Percentiles rank a stretch among this genome's conserved stretches.
Conservation (phyloP, 1,284 basidiomycete genomes). For the Cronartium quercuum region DNA sequence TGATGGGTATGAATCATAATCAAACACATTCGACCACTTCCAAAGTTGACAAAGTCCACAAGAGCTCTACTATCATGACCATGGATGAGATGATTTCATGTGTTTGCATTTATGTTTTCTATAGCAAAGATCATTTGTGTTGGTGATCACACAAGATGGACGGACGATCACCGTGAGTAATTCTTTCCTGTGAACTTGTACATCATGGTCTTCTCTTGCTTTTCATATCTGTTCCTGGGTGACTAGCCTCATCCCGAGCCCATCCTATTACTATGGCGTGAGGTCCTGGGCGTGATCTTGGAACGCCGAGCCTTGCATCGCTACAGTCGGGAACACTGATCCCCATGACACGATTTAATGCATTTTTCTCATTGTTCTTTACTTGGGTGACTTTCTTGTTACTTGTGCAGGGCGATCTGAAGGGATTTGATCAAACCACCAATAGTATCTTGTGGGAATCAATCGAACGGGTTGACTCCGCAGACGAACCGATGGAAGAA, state of each 20-base stretch:
- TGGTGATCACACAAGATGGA: conserved; percentile 84
- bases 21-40: background rate
- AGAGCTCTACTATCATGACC: conserved; percentile 58
- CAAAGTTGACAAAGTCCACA: background rate
- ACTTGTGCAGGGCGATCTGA: conserved; percentile 65
- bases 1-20: conserved; percentile 75
- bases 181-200: background rate
- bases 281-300: no score
- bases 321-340: background rate
- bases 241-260: background rate
- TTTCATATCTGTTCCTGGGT: background rate
- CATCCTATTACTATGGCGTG: background rate
- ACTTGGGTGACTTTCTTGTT: background rate
- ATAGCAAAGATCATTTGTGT: conserved; percentile 52
- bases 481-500: conserved; percentile 87
- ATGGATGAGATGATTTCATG: conserved; percentile 61
- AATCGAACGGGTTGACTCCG: conserved; percentile 80
- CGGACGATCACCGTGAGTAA: conserved; percentile 59
- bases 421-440: conserved; percentile 84
- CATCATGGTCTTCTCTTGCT: background rate
- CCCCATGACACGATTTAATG: no score
- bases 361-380: no score
- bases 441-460: conserved; percentile 86
- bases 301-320: background rate
- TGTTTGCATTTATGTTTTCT: conserved; percentile 50